Evolutionary conservation across 106 monocot genomes (phyloP), one percentile per base, ranked within the genome.

Genomic region (Allium cepa): DNA sequence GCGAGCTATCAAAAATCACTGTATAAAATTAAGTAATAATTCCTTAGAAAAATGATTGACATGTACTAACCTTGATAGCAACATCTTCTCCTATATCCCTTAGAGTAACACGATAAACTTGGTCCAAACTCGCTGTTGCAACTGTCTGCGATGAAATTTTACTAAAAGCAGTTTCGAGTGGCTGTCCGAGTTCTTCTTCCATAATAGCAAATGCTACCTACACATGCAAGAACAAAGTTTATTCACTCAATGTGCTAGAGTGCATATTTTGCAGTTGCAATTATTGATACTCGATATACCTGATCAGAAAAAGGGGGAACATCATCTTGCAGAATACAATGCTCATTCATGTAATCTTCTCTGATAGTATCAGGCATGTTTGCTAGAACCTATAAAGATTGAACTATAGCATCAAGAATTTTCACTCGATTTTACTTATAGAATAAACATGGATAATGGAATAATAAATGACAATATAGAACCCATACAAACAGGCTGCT

Each of bases 321-420:
- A 65, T 99, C 97, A 71, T 99, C 97, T 69, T 99, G 97, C 59
- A 99, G 82, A 58, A 92, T 89, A 76, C 97, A 99, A 17, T 92
- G 92, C 72, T 99, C 97, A 71, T 92, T 99, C 97, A 99, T 99
- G 70, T 99, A 99, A 80, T 99, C 97, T 50, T 92, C 97, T 56
- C 97, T 81, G 47, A 99, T 89, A 63, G 92, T 99, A 72, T 99
- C 97, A n/a, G 97, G 97, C 58, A 92, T 79, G 64, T 92, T 99
- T 11, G 97, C 97, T 48, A 99, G 75, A 70, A 95, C 94, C 94
- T 94, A 69, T 22, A 49, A 36, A 36, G 3, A 36, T 36, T 36
- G 36, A 36, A 36, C 36, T 36, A 36, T 36, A 36, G 36, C 36
- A 36, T 36, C 36, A 36, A 36, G 36, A 36, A 36, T 36, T 36